Conservation (phyloP, 768 basidiomycete genomes). For the Termitomyces sp. region DNA sequence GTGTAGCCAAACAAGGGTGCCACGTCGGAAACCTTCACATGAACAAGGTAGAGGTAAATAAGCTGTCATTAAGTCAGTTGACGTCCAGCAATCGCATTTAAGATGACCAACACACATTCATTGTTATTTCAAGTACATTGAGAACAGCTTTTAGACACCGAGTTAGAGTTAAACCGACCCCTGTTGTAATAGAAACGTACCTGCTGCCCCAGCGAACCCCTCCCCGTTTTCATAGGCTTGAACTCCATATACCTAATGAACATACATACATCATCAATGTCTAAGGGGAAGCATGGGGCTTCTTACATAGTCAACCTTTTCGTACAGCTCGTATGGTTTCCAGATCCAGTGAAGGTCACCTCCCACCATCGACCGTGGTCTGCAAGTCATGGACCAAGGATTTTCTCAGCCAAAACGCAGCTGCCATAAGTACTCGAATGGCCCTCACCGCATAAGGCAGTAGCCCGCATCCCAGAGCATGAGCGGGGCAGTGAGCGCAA, state of each 20-base stretch:
- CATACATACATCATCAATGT: constrained; percentile 2
- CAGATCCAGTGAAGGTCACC: constrained; percentile 87
- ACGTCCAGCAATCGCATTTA: constrained; percentile 3
- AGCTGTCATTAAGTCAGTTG: constrained; percentile 25
- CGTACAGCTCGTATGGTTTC: constrained; percentile 70
- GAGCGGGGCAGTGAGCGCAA: constrained; percentile 53
- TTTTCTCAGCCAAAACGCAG: not conserved
- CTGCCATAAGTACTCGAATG: constrained; percentile 37
- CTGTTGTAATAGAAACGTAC: constrained; percentile 28
- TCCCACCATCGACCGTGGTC: constrained; percentile 47
- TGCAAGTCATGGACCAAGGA: constrained; percentile 11
- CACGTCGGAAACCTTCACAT: constrained; percentile 42
- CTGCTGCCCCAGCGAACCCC: constrained; percentile 77
- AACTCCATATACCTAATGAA: constrained; percentile 63
- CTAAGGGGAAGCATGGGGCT: constrained; percentile 7
- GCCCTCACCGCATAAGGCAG: constrained; percentile 30
- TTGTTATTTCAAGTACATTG: constrained; percentile 67
- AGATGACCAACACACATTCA: constrained; percentile 43
- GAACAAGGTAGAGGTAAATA: constrained; percentile 61
- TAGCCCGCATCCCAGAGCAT: constrained; percentile 74
- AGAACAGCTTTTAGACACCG: constrained; percentile 48
- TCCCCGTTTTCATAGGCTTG: constrained; percentile 56
- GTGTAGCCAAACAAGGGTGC: constrained; percentile 76
- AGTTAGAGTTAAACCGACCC: constrained; percentile 4
- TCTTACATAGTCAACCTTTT: constrained; percentile 41